These are phyloP conservation scores for Penicillium tannophilum DNA, from an alignment of 495 filamentous ascomycete genomes.

Conservation along the genomic window DNA sequence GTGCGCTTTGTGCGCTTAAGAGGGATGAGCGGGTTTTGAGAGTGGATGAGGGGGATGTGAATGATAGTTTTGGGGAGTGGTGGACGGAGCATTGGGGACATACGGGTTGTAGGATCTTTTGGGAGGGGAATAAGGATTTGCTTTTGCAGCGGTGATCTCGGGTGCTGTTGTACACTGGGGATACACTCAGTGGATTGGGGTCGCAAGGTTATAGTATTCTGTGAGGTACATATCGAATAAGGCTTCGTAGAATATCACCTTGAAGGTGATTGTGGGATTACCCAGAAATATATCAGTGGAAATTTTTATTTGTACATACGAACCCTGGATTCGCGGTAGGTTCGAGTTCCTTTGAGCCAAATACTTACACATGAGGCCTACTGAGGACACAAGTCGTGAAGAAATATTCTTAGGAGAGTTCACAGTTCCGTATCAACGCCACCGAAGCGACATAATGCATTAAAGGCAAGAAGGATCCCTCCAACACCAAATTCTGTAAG, in stretches of 20 bases:
- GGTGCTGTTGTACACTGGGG: not conserved
- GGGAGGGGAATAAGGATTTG: conserved; percentile 69
- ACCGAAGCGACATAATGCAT: conserved; percentile 2
- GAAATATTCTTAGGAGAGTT: not conserved
- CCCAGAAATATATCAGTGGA: no score
- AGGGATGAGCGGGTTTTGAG: conserved; percentile 77
- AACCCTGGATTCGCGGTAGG: no score
- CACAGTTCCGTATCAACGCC: not conserved
- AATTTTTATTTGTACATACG: no score
- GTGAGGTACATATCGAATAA: no score
- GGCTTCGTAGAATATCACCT: no score
- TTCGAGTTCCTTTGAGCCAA: no score
- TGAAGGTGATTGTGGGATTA: no score
- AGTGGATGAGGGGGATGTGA: conserved; percentile 69
- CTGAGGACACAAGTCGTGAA: not conserved
- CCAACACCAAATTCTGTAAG: conserved; percentile 16
- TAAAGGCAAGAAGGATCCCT: conserved; percentile 6
- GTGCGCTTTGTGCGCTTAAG: conserved; percentile 85
- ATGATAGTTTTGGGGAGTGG: conserved; percentile 94
- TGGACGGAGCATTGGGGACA: conserved; percentile 93
- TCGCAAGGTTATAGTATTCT: not conserved
- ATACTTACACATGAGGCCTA: no score
- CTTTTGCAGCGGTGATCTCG: conserved; percentile 62
- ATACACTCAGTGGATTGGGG: not conserved
- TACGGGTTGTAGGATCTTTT: conserved; percentile 78